Evolutionary conservation across 306 rosid species (phyloP).

Genomic region (Spatholobus suberectus): DNA sequence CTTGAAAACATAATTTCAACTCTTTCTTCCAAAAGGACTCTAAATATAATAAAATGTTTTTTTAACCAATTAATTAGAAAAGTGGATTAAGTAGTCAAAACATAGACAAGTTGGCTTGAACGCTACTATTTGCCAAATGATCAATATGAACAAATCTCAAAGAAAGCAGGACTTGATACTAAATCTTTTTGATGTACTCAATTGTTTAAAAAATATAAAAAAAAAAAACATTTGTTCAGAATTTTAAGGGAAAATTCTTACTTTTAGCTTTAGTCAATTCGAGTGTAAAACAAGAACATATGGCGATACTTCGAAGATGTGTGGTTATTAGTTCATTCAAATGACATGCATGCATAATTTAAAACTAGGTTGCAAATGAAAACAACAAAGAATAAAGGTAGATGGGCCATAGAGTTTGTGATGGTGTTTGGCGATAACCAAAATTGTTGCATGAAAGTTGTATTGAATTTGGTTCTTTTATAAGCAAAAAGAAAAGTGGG

Average conservation of each 20-base stretch:
- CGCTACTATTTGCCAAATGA: not conserved
- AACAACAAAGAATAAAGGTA: slow-evolving; percentile 45
- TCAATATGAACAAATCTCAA: not conserved
- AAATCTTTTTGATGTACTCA: not conserved
- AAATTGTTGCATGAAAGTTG: slow-evolving; percentile 26
- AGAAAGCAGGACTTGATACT: not conserved
- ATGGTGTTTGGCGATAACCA: slow-evolving; percentile 18
- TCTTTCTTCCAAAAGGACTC: too few relatives aligned
- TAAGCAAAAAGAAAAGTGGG: slow-evolving; percentile 3
- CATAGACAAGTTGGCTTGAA: not conserved
- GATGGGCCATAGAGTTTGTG: slow-evolving; percentile 35
- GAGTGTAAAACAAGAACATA: slow-evolving; percentile 10
- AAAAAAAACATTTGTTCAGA: not conserved
- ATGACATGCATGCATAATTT: slow-evolving; percentile 37
- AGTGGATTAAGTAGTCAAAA: not conserved
- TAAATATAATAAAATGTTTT: too few relatives aligned
- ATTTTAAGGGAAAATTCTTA: not conserved
- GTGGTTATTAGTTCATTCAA: slow-evolving; percentile 36
- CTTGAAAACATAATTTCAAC: too few relatives aligned
- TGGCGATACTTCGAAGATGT: not conserved
- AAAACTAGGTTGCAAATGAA: slow-evolving; percentile 28
- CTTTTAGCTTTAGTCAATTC: slow-evolving; percentile 14
- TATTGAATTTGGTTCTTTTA: slow-evolving; percentile 29
- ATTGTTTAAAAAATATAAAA: not conserved
- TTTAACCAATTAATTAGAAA: not conserved